Evolutionary conservation across 345 rosid genomes (phyloP).

Genomic region (Kernera saxatilis): DNA sequence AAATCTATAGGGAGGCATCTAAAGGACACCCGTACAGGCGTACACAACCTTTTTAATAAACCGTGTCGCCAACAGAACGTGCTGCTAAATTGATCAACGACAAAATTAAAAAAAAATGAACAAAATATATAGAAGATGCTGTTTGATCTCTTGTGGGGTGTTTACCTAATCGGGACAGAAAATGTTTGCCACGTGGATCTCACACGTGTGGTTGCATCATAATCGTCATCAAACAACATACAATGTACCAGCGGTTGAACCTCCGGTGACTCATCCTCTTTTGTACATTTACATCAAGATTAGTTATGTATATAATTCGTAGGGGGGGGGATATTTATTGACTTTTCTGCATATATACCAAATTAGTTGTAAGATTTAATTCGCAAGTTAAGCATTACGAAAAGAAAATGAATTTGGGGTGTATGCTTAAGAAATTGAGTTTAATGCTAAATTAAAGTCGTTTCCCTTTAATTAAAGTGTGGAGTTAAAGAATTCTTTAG

Average conservation of each 20-base stretch:
- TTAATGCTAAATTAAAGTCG: not conserved
- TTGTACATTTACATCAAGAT: not conserved
- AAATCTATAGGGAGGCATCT: not conserved
- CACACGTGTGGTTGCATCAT: conserved; percentile 21
- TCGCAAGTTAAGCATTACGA: not conserved
- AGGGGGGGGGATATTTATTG: too few relatives aligned
- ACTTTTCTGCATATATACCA: not conserved
- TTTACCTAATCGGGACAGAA: conserved; percentile 1
- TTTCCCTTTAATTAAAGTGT: not conserved
- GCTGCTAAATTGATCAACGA: not conserved
- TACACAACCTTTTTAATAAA: not conserved
- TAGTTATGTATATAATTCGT: too few relatives aligned
- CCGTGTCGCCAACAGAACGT: conserved; percentile 5
- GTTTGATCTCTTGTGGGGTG: not conserved
- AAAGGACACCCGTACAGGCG: conserved; percentile 14
- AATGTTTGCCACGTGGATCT: conserved; percentile 14
- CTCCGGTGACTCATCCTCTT: conserved; percentile 15
- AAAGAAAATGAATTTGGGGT: not conserved
- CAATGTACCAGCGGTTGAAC: not conserved
- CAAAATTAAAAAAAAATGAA: not conserved
- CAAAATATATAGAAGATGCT: not conserved
- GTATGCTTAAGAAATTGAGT: not conserved
- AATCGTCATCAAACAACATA: not conserved
- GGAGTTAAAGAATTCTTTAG: conserved; percentile 13
- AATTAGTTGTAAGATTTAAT: not conserved